Conservation (phyloP, 2,329 filamentous ascomycete species). For the Coleophoma crateriformis region DNA sequence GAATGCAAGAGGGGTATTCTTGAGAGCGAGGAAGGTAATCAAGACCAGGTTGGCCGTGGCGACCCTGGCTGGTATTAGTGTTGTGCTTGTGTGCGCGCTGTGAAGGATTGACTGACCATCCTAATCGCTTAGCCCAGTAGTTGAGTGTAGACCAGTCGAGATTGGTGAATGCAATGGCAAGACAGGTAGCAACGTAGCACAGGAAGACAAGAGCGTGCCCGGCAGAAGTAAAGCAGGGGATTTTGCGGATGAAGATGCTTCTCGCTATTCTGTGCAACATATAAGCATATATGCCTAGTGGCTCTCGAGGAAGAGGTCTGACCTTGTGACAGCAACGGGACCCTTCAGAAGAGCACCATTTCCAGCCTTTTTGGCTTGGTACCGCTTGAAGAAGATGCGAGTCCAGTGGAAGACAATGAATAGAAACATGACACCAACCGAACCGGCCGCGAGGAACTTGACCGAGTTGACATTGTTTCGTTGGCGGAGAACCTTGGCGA, state of each 20-base stretch:
- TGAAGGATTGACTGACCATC: constrained; percentile 16
- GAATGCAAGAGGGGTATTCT: constrained; percentile 51
- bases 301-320: background rate
- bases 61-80: constrained; percentile 32
- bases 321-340: background rate
- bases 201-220: constrained; percentile 31
- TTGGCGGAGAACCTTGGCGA: constrained; percentile 3
- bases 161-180: constrained; percentile 28
- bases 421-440: constrained; percentile 6
- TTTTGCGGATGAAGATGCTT: background rate
- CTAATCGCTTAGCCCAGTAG: constrained; percentile 12
- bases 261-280: background rate
- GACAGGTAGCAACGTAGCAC: constrained; percentile 29
- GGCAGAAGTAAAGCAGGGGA: constrained; percentile 25
- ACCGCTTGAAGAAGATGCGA: constrained; percentile 2
- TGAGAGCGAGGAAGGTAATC: constrained; percentile 48
- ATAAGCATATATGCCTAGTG: background rate
- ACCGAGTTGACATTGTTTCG: constrained; percentile 8
- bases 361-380: background rate
- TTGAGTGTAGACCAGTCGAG: constrained; percentile 13
- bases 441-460: constrained; percentile 7
- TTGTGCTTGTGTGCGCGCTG: constrained; percentile 16
- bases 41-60: constrained; percentile 42
- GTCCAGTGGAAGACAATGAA: constrained; percentile 9
- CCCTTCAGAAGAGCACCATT: background rate